A percentile compares a stretch with the other conserved stretches of the same genome.
These are phyloP conservation scores for Fraxinus baroniana DNA, from an alignment of 305 asterid species.

Conservation along the genomic window DNA sequence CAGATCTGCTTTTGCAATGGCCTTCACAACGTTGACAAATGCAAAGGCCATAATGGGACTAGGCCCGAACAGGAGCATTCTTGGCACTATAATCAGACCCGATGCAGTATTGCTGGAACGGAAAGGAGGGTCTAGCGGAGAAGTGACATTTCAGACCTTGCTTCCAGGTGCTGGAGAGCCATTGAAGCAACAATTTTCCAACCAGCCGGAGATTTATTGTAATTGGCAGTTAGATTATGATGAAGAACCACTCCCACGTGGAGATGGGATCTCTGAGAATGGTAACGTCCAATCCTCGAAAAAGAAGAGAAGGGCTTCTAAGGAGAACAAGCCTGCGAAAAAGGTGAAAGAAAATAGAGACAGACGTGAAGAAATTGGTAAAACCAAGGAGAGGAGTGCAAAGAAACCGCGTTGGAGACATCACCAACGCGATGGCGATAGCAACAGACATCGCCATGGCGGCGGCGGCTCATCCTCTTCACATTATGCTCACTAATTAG, in stretches of 20 bases:
- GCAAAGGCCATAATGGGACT: slow-evolving; percentile 52
- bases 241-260: slow-evolving; percentile 73
- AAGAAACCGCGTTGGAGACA: slow-evolving; percentile 39
- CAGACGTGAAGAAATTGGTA: slow-evolving; percentile 34
- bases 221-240: slow-evolving; percentile 68
- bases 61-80: slow-evolving; percentile 75
- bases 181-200: slow-evolving; percentile 35
- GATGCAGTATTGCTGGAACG: slow-evolving; percentile 76
- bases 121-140: slow-evolving; percentile 70
- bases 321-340: slow-evolving; percentile 39
- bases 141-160: slow-evolving; percentile 41
- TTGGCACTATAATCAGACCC: slow-evolving; percentile 77
- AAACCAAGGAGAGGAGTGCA: slow-evolving; percentile 31
- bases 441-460: slow-evolving; percentile 18
- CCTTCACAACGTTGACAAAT: slow-evolving; percentile 73
- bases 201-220: slow-evolving; percentile 58
- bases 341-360: slow-evolving; percentile 36
- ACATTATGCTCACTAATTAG: slow-evolving; percentile 6
- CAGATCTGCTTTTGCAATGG: slow-evolving; percentile 88
- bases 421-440: slow-evolving; percentile 36
- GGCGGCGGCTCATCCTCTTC: neutral
- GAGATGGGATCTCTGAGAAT: slow-evolving; percentile 34
- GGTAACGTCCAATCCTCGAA: slow-evolving; percentile 37
- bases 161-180: slow-evolving; percentile 61
- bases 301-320: slow-evolving; percentile 55